Base-by-base conservation (phyloP, 2,329 filamentous ascomycete genomes). In the Fusarium begoniae region DNA sequence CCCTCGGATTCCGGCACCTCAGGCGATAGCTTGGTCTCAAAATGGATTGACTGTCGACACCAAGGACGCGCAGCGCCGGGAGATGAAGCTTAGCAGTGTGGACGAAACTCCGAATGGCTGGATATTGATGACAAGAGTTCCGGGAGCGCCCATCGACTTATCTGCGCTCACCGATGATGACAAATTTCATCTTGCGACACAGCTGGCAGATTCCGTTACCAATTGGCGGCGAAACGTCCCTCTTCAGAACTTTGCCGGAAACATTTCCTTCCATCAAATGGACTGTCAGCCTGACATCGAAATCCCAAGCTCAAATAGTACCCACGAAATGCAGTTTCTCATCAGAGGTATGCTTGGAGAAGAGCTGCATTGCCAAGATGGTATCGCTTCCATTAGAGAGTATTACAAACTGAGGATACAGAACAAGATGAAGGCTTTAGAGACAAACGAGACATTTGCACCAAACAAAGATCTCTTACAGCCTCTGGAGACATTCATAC, bases 21-120 rank as follows among this genome's bases (percentile, higher is more conserved):
- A 3, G 8, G 28, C 15, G 3, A 11, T 69, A 8, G 69, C 69
- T 4, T 72, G 69, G 69, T 72, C 69, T 4, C 61, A 63, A 10
- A 57, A 70, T 44, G 61, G 61, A 37, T 6, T 20, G 1, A 13
- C 5, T 12, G 14, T 63, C 9, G 8, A 15, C 2, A 20, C 15
- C 4, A 26, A 9, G 6, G 40, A 20, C 18, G 1, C 32, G 6
- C n/a, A 13, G 14, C 12, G 2, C 2, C 2, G 30, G 7, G 15
- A n/a, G 14, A n/a, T 55, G 35, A 38, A 15, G 4, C 17, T 35
- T 1, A 9, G 8, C 2, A 14, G 14, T 35, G 3, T n/a, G 8
- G 26, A 35, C 2, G 37, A 43, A 17, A 24, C 5, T 3, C 4
- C 30, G 24, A 38, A 53, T 1, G 66, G 69, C 3, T 70, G 69